phyloP scores from a whole-genome alignment of 2,329 filamentous ascomycete genomes.

The Diplodia corticola region DNA sequence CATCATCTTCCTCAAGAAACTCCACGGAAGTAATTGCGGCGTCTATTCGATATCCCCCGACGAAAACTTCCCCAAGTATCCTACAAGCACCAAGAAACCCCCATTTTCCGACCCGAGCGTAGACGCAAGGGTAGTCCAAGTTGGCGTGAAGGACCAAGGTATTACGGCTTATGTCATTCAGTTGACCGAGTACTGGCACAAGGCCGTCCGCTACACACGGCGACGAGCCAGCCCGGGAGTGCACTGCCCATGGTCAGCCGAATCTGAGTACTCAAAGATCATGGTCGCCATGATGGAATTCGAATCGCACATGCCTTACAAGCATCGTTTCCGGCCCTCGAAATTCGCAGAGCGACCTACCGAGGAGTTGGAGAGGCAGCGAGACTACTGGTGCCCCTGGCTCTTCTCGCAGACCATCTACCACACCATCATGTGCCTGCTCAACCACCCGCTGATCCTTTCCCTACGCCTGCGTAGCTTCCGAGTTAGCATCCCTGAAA shows the following conservation, averaged over 20 bases:
- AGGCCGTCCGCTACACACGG: constrained; percentile 50
- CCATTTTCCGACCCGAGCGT: constrained; percentile 29
- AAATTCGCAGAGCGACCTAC: constrained; percentile 47
- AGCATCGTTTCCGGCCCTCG: constrained; percentile 53
- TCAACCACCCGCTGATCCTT: constrained; percentile 57
- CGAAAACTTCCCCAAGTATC: constrained; percentile 39
- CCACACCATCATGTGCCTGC: constrained; percentile 53
- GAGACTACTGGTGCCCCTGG: constrained; percentile 57
- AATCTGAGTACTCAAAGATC: constrained; percentile 56
- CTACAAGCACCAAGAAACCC: constrained; percentile 38
- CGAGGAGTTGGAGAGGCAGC: constrained; percentile 46
- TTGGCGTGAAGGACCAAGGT: constrained; percentile 35
- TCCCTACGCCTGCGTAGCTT: constrained; percentile 56
- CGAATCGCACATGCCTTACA: constrained; percentile 53
- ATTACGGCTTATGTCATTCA: constrained; percentile 51
- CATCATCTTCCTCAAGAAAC: constrained; percentile 34
- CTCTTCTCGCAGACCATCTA: constrained; percentile 56
- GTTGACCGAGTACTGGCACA: constrained; percentile 52
- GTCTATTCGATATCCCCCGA: constrained; percentile 40
- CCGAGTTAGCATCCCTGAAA: constrained; percentile 54
- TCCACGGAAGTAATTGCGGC: constrained; percentile 33
- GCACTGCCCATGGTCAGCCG: constrained; percentile 51
- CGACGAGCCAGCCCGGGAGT: constrained; percentile 46
- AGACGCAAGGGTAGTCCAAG: constrained; percentile 23
- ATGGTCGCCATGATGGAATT: constrained; percentile 54